Percentiles rank a stretch among this genome's conserved stretches.
Evolutionary conservation across 202 grass and related monocot genomes (phyloP).

Genomic region (Carex arenaria): DNA sequence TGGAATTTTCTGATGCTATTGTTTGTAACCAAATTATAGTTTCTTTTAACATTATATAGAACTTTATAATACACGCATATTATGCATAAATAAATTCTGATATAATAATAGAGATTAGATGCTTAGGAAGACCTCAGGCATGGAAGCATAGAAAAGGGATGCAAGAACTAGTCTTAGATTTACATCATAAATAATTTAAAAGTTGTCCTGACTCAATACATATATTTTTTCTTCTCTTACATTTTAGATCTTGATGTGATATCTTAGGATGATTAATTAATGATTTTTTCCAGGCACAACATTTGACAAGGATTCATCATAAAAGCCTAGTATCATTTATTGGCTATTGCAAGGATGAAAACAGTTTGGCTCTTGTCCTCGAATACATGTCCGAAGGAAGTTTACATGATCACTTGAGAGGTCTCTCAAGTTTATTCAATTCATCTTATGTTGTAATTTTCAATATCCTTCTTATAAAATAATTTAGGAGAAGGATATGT

Average conservation of each 20-base stretch:
- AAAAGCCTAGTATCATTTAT: no score
- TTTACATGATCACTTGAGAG: constrained; percentile 12
- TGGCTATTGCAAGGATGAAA: no score
- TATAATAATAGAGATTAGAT: background rate
- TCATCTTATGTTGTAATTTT: background rate
- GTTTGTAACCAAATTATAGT: constrained; percentile 21
- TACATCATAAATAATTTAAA: background rate
- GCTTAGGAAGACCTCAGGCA: no score
- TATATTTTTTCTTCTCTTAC: background rate
- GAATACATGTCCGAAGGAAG: no score
- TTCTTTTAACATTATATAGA: constrained; percentile 30
- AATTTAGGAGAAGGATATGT: no score
- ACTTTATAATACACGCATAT: background rate
- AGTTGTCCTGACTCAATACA: background rate
- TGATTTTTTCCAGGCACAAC: background rate
- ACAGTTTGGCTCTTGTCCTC: no score
- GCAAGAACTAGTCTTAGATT: background rate
- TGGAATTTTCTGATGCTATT: no score
- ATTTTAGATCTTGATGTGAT: background rate
- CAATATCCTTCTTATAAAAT: no score
- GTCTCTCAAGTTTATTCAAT: constrained; percentile 5
- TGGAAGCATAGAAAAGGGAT: background rate
- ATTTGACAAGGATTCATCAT: no score
- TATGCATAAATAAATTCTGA: background rate
- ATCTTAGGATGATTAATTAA: background rate